Evolutionary conservation across 2,329 filamentous ascomycete genomes (phyloP), one percentile per base, ranked within the genome.

Genomic region (Alternaria brassicae): DNA sequence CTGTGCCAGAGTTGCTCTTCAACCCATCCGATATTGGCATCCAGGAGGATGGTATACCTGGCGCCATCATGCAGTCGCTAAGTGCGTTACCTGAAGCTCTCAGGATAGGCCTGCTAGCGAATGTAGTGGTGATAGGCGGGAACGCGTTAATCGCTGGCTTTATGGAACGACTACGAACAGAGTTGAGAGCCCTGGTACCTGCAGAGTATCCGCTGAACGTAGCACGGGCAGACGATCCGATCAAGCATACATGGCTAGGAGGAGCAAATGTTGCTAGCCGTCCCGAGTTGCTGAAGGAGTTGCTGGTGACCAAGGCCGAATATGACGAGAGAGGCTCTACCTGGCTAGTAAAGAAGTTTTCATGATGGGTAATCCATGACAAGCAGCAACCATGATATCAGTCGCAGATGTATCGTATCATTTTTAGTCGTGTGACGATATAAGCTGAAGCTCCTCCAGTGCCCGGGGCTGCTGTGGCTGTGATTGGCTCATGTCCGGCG

Each of bases 1-100:
- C 88, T 2, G 90, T 97, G 0, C 94, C 95, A 0, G 95, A 99
- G 75, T 83, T 98, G 6, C 80, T 99, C 3, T 98, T 99, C 80
- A 90, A 86, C 55, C 95, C 95, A 0, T 84, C 85, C 3, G 94
- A 98, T 78, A 89, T 96, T 41, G 93, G 93, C 1, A 87, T 97
- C 77, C 86, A 88, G 45, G 91, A 96, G 70, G 88, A 90, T 0
- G 95, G 95, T 0, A 82, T 99, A 19, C 86, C 92, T 0, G 91
- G 93, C 47, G 85, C 92, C n/a, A 85, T 97, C 10, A 83, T 95
- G 78, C 89, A 97, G 75, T 91, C 89, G 12, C 79, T 99, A 13
- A 84, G 86, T 8, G 83, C 83, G 12, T 78, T 98, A 9, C 95
- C 95, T 0, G 84, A 91, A n/a, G 91, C 91, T 0, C 80, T 98